These are phyloP conservation scores for Petunia secreta DNA, from an alignment of 257 asterid species.

Conservation along the genomic window DNA sequence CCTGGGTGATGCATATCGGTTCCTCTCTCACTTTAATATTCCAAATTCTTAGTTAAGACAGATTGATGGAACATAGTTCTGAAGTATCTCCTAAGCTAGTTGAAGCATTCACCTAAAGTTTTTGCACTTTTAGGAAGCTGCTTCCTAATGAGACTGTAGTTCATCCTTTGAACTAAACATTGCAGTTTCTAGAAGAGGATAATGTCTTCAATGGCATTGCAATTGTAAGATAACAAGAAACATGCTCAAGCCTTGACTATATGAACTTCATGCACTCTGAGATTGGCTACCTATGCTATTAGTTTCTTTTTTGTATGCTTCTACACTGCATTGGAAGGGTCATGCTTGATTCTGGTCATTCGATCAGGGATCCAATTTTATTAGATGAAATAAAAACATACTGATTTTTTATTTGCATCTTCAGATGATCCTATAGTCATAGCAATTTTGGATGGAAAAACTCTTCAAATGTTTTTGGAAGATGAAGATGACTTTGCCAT, in stretches of 20 bases:
- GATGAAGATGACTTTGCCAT: constrained; percentile 76
- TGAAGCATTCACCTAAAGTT: no score
- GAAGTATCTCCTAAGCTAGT: no score
- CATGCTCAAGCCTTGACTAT: no score
- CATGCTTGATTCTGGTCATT: neutral
- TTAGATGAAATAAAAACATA: constrained; percentile 20
- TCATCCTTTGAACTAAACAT: neutral
- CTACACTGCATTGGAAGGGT: neutral
- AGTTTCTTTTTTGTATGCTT: neutral
- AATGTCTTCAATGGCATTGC: neutral
- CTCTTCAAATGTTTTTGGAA: constrained; percentile 47
- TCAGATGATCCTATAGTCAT: constrained; percentile 58
- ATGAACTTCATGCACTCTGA: no score
- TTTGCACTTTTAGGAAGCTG: neutral
- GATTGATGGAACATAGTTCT: constrained; percentile 3
- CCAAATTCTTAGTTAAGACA: neutral
- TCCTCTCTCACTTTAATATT: neutral
- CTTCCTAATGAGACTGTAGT: neutral
- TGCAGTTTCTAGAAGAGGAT: neutral
- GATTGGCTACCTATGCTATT: neutral
- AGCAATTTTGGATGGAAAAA: constrained; percentile 55
- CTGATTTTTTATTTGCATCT: constrained; percentile 22
- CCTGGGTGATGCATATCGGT: neutral
- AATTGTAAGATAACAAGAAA: neutral
- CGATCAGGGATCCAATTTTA: neutral